phyloP scores from a whole-genome alignment of 106 monocot genomes.

The Dendrobium huoshanense region DNA sequence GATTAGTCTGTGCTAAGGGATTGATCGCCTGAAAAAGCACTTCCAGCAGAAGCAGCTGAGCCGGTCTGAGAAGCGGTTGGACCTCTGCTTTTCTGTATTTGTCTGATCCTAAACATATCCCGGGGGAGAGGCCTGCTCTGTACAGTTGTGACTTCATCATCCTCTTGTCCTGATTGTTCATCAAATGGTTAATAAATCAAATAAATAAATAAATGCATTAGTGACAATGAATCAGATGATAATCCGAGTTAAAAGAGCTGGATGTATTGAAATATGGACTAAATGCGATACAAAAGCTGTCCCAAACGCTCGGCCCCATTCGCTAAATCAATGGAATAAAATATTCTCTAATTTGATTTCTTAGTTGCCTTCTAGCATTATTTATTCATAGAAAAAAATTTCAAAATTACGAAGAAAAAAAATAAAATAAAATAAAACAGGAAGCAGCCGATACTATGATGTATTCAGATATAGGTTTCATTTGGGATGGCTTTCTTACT shows the following conservation, averaged over 20 bases:
- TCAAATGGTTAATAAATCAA: neutral
- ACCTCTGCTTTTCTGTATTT: slow-evolving; percentile 65
- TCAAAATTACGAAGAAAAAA: too few relatives aligned
- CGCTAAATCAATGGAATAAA: too few relatives aligned
- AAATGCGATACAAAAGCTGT: too few relatives aligned
- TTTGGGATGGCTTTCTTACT: too few relatives aligned
- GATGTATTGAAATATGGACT: neutral
- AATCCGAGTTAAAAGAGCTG: neutral
- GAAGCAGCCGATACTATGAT: too few relatives aligned
- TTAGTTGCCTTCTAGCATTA: too few relatives aligned
- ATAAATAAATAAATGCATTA: neutral
- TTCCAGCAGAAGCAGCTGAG: slow-evolving; percentile 73
- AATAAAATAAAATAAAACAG: too few relatives aligned
- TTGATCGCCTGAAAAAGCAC: slow-evolving; percentile 85
- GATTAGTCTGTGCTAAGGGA: slow-evolving; percentile 65
- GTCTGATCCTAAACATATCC: slow-evolving; percentile 78
- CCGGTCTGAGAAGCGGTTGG: slow-evolving; percentile 63
- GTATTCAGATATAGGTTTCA: too few relatives aligned
- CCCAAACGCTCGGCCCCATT: too few relatives aligned
- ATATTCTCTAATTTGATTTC: too few relatives aligned
- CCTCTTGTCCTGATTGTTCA: slow-evolving; percentile 57
- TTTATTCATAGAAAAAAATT: too few relatives aligned
- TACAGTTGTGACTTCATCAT: slow-evolving; percentile 62
- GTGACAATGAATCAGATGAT: neutral
- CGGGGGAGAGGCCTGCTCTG: slow-evolving; percentile 69